phyloP scores from a whole-genome alignment of 129 eudicot species.

The Dittrichia graveolens region DNA sequence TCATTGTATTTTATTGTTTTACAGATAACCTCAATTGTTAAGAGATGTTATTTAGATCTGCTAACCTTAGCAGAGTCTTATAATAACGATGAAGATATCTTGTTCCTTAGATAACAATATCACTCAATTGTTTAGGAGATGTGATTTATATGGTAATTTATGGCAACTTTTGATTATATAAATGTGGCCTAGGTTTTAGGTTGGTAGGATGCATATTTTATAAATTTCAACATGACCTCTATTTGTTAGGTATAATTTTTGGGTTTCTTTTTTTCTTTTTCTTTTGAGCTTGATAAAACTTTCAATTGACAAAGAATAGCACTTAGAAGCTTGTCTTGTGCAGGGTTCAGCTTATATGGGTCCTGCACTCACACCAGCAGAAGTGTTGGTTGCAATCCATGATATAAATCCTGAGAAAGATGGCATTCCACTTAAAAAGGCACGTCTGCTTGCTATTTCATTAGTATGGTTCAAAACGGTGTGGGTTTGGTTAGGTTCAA shows the following conservation, averaged over 20 bases:
- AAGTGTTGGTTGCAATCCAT: constrained; percentile 96
- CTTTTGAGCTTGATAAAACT: neutral
- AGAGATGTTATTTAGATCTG: constrained; percentile 1
- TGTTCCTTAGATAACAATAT: too few relatives aligned
- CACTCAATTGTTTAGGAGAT: neutral
- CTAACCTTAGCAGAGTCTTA: neutral
- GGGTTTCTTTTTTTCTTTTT: neutral
- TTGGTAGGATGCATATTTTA: neutral
- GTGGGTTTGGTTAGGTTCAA: too few relatives aligned
- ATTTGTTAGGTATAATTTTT: neutral
- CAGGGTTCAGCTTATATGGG: constrained; percentile 99
- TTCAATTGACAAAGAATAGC: neutral
- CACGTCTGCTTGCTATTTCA: constrained; percentile 17
- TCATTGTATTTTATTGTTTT: neutral
- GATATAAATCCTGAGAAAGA: constrained; percentile 86
- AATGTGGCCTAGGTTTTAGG: neutral
- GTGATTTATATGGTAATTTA: neutral
- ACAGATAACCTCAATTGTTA: neutral
- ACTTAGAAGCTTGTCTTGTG: constrained; percentile 15
- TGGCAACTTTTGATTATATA: neutral
- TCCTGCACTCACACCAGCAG: constrained; percentile 95
- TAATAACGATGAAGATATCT: too few relatives aligned
- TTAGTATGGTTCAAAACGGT: constrained; percentile 7
- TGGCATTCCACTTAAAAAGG: constrained; percentile 92
- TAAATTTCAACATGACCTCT: neutral